Evolutionary conservation across 148 eudicot genomes (phyloP), one percentile per base, ranked within the genome.

Genomic region (Polygonum maritimum): DNA sequence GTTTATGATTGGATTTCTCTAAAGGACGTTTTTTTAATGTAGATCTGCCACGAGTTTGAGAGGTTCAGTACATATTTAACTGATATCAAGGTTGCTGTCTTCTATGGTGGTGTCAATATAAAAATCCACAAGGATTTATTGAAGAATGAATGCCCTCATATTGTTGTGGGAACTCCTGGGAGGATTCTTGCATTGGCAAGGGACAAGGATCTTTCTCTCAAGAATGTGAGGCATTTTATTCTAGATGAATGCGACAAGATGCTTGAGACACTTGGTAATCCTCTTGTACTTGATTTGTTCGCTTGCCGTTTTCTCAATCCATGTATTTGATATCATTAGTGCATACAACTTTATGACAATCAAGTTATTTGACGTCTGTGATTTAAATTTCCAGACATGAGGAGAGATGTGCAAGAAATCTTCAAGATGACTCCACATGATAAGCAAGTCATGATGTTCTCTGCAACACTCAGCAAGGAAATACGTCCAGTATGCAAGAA

Each of bases 341-440:
- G 12, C 48, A 6, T n/a, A 70, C 18, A 21, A 10, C 31, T 21
- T 21, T 6, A 15, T 2, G n/a, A 14, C 19, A 15, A 57, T 21
- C 18, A 10, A 35, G 6, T 13, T 41, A 41, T 71, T 44, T 44
- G 10, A 47, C 9, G 2, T 48, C 33, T 14, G 0, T 67, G 44
- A 36, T 16, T 67, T 76, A 4, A 1, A 22, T 44, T 31, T 78
- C 77, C 88, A 94, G 98, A 94, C 79, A 94, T 94, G 98, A 85
- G 98, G 87, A 94, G 88, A 81, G 97, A 94, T 75, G 97, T 94
- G 78, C 97, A 94, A 81, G 97, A 89, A 78, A 94, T 91, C 45
- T 94, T 94, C 87, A 94, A 89, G 87, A 94, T 91, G 98, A 94
- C 98, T 40, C 98, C 98, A 65, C 98, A 94, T 84, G 98, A 94